Base-by-base conservation (phyloP, 441 rosid species). In the Biscutella laevigata region DNA sequence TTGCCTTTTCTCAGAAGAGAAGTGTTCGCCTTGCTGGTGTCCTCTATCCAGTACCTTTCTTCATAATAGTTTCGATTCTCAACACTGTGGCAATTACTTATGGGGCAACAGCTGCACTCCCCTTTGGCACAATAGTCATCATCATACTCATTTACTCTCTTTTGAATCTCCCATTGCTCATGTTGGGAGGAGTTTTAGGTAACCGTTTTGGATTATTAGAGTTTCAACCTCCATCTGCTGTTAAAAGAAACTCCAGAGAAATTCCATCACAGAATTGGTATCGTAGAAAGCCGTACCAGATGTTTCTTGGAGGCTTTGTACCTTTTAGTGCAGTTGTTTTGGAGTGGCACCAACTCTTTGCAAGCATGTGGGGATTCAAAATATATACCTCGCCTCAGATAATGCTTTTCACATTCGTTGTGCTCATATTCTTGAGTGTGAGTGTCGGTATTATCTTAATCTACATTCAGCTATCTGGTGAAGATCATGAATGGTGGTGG, bases 401-500 rank as follows among this genome's bases (percentile, higher is more conserved):
- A 53, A 51, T 90, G 74, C 70, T 84, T 40, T 61, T 72, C 41
- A 74, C 78, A 19, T 77, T 80, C 64, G 33, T 74, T 62, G 66
- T 87, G 57, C 79, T 87, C 28, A 26, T 78, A 52, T 38, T 84
- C 58, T 73, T 87, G 61, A 77, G 80, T 17, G 74, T 77, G 22
- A 67, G 78, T 26, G 62, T 87, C 35, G 74, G 86, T 54, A 41
- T 81, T 35, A 82, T 82, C 68, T 72, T 90, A 81, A 84, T 86
- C 9, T 78, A 77, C 68, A 71, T 86, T 64, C 96, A 84, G 62
- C 85, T 87, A 16, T 78, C 92, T 2, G 68, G 75, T 30, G 92
- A 87, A 66, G 89, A 90, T 71, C 96, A 81, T 64, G 65, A 77
- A 54, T 90, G 98, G 96, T 90, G 95, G 95, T 90, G 96, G 96